Conservation (phyloP, 441 rosid species). For the Flueggea neowawraea region DNA sequence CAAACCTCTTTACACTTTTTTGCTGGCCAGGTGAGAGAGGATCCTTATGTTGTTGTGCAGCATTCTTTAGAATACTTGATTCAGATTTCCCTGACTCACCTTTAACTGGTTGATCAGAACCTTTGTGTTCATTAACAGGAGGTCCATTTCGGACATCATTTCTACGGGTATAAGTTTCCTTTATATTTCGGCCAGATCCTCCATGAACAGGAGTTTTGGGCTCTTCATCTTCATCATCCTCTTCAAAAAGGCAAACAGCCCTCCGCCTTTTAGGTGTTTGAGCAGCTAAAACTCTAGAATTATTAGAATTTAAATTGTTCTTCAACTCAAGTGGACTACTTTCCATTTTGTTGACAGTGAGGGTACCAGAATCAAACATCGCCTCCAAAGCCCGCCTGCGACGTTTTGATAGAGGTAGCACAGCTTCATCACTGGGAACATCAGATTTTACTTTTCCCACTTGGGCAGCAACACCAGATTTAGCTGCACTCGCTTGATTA, state of each 20-base stretch:
- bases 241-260: slow-evolving; percentile 82
- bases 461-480: slow-evolving; percentile 10
- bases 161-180: slow-evolving; percentile 17
- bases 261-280: slow-evolving; percentile 70
- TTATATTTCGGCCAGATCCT: slow-evolving; percentile 37
- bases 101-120: not conserved
- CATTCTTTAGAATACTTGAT: not conserved
- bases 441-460: slow-evolving; percentile 26
- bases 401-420: slow-evolving; percentile 57
- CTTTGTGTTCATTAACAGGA: not conserved
- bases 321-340: slow-evolving; percentile 39
- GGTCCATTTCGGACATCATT: slow-evolving; percentile 22
- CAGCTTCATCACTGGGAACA: slow-evolving; percentile 61
- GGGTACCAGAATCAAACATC: slow-evolving; percentile 39
- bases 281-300: slow-evolving; percentile 27
- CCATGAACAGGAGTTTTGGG: slow-evolving; percentile 98
- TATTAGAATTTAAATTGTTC: slow-evolving; percentile 29
- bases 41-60: slow-evolving; percentile 27
- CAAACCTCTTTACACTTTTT: slow-evolving; percentile 30
- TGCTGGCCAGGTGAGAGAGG: slow-evolving; percentile 26
- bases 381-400: slow-evolving; percentile 59
- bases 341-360: slow-evolving; percentile 39
- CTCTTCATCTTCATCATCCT: slow-evolving; percentile 64
- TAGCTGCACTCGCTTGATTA: slow-evolving; percentile 16
- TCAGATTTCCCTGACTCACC: not conserved